Evolutionary conservation across 1,284 basidiomycete species (phyloP), one percentile per base, ranked within the genome.

Genomic region (Ceratobasidium sp.): DNA sequence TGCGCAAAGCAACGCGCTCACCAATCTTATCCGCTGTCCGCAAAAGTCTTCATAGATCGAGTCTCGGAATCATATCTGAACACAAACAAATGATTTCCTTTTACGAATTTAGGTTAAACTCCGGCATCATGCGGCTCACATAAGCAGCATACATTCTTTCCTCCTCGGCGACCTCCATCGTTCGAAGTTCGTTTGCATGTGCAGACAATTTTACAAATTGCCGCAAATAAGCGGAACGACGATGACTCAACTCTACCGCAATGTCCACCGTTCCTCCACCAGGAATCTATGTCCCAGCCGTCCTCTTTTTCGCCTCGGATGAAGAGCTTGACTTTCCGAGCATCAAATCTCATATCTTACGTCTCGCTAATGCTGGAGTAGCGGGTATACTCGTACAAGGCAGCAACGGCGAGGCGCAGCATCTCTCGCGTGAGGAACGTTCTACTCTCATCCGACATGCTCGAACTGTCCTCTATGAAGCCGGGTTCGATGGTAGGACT

Each of bases 331-430:
- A 94, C 80, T 83, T 79, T 23, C 85, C 86, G 0, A 85, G 91
- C 12, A 91, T 92, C 82, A 86, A 90, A 81, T 84, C 89, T 0
- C 93, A 94, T 81, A 85, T 93, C 69, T 85, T 93, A n/a, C 87
- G 92, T 13, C 89, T 94, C 33, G 93, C 93, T 3, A 83, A 90
- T 89, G 92, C 91, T 39, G 91, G 92, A 0, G 89, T 94, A 2
- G 91, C 91, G 0, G 93, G 93, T 6, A 93, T 94, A 79, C 86
- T 95, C 28, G 91, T 94, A 0, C 92, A 94, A 83, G 93, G 93
- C 64, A 92, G 90, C 78, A 94, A 94, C 79, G 75, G 75, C 23
- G 75, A 77, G 33, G 64, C 75, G 13, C 58, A 79, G 12, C 71
- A 81, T 20, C 80, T 82, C 0, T 80, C 78, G 12, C 77, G 80